A percentile compares a stretch with the other conserved stretches of the same genome.
Conservation (phyloP, 768 basidiomycete genomes). For the Rhodotorula toruloides region DNA sequence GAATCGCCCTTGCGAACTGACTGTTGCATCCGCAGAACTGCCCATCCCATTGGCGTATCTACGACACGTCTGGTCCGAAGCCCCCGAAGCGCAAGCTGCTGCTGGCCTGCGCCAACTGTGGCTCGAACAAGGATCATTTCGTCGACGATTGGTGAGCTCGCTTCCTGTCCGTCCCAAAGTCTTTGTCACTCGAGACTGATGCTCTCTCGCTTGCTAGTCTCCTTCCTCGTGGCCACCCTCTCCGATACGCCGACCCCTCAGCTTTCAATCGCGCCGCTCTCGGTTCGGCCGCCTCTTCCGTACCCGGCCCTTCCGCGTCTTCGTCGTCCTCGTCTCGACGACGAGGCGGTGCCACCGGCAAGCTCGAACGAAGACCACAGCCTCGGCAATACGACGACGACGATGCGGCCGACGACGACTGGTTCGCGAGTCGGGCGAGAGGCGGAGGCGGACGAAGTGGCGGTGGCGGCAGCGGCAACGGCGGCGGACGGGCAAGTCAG, state of each 20-base stretch:
- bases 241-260: conserved; percentile 27
- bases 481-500: not conserved
- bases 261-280: conserved; percentile 37
- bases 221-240: conserved; percentile 33
- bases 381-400: not conserved
- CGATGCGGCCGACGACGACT: conserved; percentile 24
- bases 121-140: conserved; percentile 33
- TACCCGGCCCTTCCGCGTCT: conserved; percentile 10
- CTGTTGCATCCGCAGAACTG: conserved; percentile 18
- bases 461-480: not conserved
- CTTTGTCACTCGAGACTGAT: not conserved
- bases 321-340: not conserved
- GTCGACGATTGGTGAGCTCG: conserved; percentile 33
- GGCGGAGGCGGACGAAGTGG: not conserved
- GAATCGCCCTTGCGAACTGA: not conserved
- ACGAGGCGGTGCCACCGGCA: conserved; percentile 11
- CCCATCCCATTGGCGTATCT: conserved; percentile 28
- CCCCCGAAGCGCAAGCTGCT: conserved; percentile 30
- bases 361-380: not conserved
- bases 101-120: conserved; percentile 36
- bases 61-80: conserved; percentile 32
- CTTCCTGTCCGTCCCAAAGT: not conserved
- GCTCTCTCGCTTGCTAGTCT: conserved; percentile 2
- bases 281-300: conserved; percentile 10
- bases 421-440: conserved; percentile 21